Base-by-base conservation (phyloP, 768 basidiomycete genomes). In the Russula virescens region DNA sequence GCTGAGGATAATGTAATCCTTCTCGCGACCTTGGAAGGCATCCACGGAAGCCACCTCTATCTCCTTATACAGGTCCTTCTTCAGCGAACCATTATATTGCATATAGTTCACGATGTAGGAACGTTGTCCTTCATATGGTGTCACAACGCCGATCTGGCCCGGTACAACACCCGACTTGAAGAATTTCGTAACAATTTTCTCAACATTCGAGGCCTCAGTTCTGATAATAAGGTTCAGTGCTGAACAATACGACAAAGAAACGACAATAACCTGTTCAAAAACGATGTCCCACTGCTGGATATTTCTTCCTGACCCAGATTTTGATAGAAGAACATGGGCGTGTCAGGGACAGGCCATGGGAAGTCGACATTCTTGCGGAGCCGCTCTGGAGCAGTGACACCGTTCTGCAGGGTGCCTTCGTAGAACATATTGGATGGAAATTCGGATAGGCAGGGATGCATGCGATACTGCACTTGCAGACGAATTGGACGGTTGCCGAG, bases 391-490 rank as follows among this genome's bases (percentile, higher is more conserved):
- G 97, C 97, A 13, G 97, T 99, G 58, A 99, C 97, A 73, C 97
- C 97, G 72, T 99, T 99, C 76, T 99, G 97, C 28, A 99, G 76
- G 0, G 96, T 96, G 25, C 97, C 97, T 73, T 99, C 97, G 74
- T 99, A 99, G 79, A 99, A 98, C 97, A 99, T 99, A 76, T 99
- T 99, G 62, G 94, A 96, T 2, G 97, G 96, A 79, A 99, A 99
- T 75, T 98, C 95, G 48, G 97, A 98, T 57, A 98, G 80, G 74
- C 96, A 98, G 9, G 97, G 97, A 73, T 99, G 97, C 97, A 99
- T 99, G 74, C 97, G 95, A 72, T 99, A 99, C 75, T 99, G 97
- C 31, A 99, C 97, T 76, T 98, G 96, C 31, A 99, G 85, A 58
- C 97, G 94, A 71, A 99, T 99, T 23, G 97, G 97, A 31, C 94